A percentile compares a stretch with the other conserved stretches of the same genome.
Evolutionary conservation across 2,329 filamentous ascomycete species (phyloP).

Genomic region (Pseudogymnoascus sp.): DNA sequence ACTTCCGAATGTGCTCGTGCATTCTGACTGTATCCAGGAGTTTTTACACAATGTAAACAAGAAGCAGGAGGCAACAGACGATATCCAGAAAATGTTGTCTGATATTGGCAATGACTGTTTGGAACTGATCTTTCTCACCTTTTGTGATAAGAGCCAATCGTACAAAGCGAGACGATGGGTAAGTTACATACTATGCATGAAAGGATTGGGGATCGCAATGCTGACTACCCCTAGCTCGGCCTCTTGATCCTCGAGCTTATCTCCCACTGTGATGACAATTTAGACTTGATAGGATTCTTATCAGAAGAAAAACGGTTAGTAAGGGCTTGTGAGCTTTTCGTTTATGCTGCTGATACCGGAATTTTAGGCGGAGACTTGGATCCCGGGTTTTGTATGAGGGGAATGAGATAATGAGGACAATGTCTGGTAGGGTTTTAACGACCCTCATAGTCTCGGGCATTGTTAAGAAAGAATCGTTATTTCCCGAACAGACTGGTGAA

Average conservation of each 20-base stretch:
- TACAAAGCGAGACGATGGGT: conserved; percentile 3
- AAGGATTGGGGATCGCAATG: neutral
- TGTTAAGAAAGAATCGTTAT: neutral
- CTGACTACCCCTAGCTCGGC: neutral
- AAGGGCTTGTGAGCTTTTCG: neutral
- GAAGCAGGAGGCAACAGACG: neutral
- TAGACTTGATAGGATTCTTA: neutral
- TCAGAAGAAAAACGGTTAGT: neutral
- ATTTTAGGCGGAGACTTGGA: conserved; percentile 1
- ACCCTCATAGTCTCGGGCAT: neutral
- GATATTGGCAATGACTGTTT: neutral
- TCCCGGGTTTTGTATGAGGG: neutral
- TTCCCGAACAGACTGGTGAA: neutral
- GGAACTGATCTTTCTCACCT: neutral
- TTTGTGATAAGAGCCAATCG: conserved; percentile 1
- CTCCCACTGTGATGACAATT: neutral
- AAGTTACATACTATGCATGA: neutral
- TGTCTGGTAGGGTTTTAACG: conserved; percentile 1
- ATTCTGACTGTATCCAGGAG: neutral
- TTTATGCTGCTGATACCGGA: neutral
- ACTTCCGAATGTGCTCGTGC: neutral
- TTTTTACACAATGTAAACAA: neutral
- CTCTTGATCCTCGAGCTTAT: neutral
- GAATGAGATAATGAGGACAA: conserved; percentile 1
- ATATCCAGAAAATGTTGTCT: neutral